Base-by-base conservation (phyloP, 108 stramenopile genomes). In the Chaetoceros tenuissimus region DNA sequence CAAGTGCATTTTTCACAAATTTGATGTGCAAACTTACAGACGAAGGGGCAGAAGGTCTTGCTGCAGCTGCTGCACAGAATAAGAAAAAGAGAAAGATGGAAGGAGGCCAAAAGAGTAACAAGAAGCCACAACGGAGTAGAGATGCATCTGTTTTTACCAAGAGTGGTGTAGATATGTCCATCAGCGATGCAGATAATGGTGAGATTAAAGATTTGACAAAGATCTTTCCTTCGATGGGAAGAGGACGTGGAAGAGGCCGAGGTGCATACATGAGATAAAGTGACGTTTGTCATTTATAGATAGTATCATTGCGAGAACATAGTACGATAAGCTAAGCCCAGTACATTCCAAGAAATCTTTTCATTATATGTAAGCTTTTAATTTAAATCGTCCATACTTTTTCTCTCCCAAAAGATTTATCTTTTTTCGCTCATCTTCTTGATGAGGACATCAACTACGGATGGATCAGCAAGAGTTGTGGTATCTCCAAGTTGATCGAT, bases 391-490 rank as follows among this genome's bases (percentile, higher is more conserved):
- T n/a, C n/a, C n/a, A n/a, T n/a, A n/a, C n/a, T n/a, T n/a, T n/a
- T n/a, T n/a, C 13, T 40, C 34, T 40, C 13, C 8, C 13, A 40
- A 5, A 40, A 13, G 13, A 40, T 10, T 40, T 40, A 40, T 13
- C 34, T 40, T 40, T 24, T 7, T 2, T 20, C 27, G 3, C 55
- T 46, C 25, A 58, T 66, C 63, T 74, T 68, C 28, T 76, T 72
- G 70, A 89, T 79, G 45, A 84, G 64, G 20, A 58, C 48, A 56
- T 83, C 77, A n/a, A 94, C 90, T 21, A 90, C 84, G 20, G 66
- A 53, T 17, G 90, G 90, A 72, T 94, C 90, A 10, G 90, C 88
- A 23, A 94, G 58, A 13, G 93, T 94, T 48, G 75, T 80, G 13
- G 76, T 75, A 68, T 94, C 93, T 24, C 93, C 93, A 21, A 94